Evolutionary conservation across 257 asterid genomes (phyloP), one percentile per base, ranked within the genome.

Genomic region (Jasminum sambac): DNA sequence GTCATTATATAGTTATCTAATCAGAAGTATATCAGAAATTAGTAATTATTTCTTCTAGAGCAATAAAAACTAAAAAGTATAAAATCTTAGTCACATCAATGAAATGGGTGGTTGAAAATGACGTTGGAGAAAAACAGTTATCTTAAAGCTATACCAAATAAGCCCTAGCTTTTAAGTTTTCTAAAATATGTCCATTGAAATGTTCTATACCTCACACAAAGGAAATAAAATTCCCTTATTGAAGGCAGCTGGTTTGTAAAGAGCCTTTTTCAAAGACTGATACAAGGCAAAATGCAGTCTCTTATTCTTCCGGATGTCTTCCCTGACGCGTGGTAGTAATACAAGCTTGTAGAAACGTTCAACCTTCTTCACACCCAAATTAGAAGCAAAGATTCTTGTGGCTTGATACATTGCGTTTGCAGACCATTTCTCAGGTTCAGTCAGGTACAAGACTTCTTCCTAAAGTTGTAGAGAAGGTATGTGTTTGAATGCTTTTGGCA

Each of bases 371-470:
- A 83, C 91, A 64, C 92, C 94, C 89, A 93, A 30, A 89, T 89
- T 88, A 60, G 98, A 90, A 81, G 96, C 90, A 76, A 92, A 92
- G 41, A 90, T 87, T 83, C 95, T 85, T n/a, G 96, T 92, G 37
- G 98, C 97, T 83, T 92, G 97, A 77, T 74, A 88, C 90, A 92
- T 84, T 7, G 93, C 98, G 81, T 90, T 87, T 48, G 96, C 88
- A 11, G 98, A 90, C 98, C 98, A 93, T 58, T 87, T 90, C 73
- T 90, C 94, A 23, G 97, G 98, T 71, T 90, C 98, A 10, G 97
- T 90, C 77, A 93, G 64, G 78, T 87, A 78, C 57, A 93, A 80
- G 24, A 93, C 94, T 81, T 87, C 97, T 80, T 90, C 98, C 97
- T 97, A 93, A 41, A 70, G 78, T 70, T 85, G 87, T 63, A 89